These are phyloP conservation scores for Thermothielavioides terrestris DNA, from an alignment of 495 filamentous ascomycete species.

Conservation along the genomic window DNA sequence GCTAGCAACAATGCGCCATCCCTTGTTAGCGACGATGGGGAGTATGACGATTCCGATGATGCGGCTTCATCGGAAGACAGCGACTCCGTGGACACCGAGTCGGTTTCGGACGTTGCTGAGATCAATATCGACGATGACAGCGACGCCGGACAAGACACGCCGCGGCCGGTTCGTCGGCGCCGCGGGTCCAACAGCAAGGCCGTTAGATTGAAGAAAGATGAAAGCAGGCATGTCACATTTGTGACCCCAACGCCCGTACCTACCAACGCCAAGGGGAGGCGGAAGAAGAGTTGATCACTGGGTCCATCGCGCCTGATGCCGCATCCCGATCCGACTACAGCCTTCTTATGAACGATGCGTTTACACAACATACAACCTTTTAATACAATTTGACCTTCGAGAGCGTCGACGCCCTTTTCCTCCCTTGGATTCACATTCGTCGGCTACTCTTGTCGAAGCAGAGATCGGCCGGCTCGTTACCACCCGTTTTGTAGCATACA, in stretches of 20 bases:
- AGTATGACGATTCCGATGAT: conserved; percentile 54
- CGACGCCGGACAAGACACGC: conserved; percentile 26
- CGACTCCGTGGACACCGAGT: conserved; percentile 33
- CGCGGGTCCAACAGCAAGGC: conserved; percentile 15
- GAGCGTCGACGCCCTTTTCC: background rate
- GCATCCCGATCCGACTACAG: background rate
- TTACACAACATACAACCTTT: background rate
- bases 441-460: too few species aligned
- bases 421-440: conserved; percentile 7
- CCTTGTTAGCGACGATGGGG: conserved; percentile 78
- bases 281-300: conserved; percentile 17
- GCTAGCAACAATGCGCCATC: conserved; percentile 76
- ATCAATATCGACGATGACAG: conserved; percentile 39
- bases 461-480: too few species aligned
- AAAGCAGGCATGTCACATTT: conserved; percentile 39
- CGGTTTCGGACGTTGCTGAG: conserved; percentile 42
- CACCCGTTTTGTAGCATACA: too few species aligned
- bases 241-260: conserved; percentile 32
- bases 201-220: conserved; percentile 37
- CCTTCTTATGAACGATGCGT: background rate
- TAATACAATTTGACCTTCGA: background rate
- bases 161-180: conserved; percentile 32
- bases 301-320: background rate
- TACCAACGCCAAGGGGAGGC: conserved; percentile 24
- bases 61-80: conserved; percentile 38